Evolutionary conservation across 345 rosid species (phyloP).

Genomic region (Rubroshorea leprosula): DNA sequence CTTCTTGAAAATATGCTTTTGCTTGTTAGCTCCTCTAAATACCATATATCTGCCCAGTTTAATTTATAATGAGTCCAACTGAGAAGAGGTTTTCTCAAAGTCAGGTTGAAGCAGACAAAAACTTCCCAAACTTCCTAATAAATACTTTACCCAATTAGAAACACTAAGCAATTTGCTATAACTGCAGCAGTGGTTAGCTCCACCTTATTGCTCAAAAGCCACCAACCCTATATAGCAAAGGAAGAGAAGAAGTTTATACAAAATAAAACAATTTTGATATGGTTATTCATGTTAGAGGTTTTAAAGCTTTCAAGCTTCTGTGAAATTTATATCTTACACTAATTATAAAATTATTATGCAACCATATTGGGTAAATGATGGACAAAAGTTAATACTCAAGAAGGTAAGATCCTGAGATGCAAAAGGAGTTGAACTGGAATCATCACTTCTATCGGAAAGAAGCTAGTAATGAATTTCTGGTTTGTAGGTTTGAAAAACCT

Average conservation of each 20-base stretch:
- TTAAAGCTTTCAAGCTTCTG: background rate
- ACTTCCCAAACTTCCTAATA: background rate
- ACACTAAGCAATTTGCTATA: conserved; percentile 53
- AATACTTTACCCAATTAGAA: conserved; percentile 69
- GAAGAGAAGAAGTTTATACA: conserved; percentile 7
- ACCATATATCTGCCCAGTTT: conserved; percentile 58
- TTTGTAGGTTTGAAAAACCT: background rate
- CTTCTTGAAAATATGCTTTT: conserved; percentile 85
- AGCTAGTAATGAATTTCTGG: background rate
- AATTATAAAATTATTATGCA: background rate
- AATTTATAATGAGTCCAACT: background rate
- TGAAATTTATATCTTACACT: background rate
- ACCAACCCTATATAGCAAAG: conserved; percentile 68
- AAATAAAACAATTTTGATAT: conserved; percentile 1
- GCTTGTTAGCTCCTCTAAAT: conserved; percentile 89
- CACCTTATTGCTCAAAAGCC: conserved; percentile 80
- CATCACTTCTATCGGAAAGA: background rate
- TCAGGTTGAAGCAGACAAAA: background rate
- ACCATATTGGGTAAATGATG: background rate
- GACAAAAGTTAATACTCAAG: too few species aligned
- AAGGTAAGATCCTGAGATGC: too few species aligned
- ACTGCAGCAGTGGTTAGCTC: conserved; percentile 52
- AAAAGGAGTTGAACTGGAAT: background rate
- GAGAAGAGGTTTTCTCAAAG: background rate
- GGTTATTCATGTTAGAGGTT: background rate